Percentiles rank a stretch among this genome's conserved stretches.
These are phyloP conservation scores for Oxytropis ochrocephala DNA, from an alignment of 306 rosid species.

Conservation along the genomic window DNA sequence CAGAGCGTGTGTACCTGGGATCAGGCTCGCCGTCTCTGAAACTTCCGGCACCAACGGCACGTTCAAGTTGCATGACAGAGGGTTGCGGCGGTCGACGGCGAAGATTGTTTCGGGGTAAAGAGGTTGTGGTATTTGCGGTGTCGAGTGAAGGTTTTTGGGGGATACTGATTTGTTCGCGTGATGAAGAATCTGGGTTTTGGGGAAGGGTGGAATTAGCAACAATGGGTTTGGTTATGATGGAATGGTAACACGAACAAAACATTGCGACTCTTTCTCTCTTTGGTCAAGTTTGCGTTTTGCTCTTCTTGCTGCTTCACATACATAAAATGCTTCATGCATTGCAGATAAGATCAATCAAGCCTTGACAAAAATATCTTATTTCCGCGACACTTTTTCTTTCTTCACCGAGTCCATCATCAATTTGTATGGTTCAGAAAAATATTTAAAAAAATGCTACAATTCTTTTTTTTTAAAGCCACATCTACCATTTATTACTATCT, in stretches of 20 bases:
- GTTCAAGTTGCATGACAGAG: slow-evolving; percentile 56
- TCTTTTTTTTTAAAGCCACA: too few relatives aligned
- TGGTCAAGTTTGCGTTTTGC: too few relatives aligned
- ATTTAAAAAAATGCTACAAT: too few relatives aligned
- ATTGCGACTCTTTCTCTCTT: slow-evolving; percentile 8
- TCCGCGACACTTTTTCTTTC: too few relatives aligned
- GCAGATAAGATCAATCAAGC: too few relatives aligned
- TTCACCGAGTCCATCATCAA: too few relatives aligned
- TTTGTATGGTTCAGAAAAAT: too few relatives aligned
- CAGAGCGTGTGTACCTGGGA: slow-evolving; percentile 18
- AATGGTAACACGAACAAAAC: slow-evolving; percentile 38
- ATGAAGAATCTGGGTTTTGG: slow-evolving; percentile 15
- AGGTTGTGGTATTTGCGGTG: background rate
- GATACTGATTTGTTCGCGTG: slow-evolving; percentile 20
- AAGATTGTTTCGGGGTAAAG: slow-evolving; percentile 10
- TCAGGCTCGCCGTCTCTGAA: slow-evolving; percentile 59
- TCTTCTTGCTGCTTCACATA: too few relatives aligned
- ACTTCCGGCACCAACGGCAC: slow-evolving; percentile 77
- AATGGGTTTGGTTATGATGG: slow-evolving; percentile 28
- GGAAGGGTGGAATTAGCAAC: slow-evolving; percentile 33
- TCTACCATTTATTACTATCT: too few relatives aligned
- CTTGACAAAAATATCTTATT: too few relatives aligned
- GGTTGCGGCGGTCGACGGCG: slow-evolving; percentile 34
- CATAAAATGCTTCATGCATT: too few relatives aligned
- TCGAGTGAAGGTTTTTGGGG: slow-evolving; percentile 10